phyloP scores from a whole-genome alignment of 768 basidiomycete genomes.

The Sarcodon aspratus region DNA sequence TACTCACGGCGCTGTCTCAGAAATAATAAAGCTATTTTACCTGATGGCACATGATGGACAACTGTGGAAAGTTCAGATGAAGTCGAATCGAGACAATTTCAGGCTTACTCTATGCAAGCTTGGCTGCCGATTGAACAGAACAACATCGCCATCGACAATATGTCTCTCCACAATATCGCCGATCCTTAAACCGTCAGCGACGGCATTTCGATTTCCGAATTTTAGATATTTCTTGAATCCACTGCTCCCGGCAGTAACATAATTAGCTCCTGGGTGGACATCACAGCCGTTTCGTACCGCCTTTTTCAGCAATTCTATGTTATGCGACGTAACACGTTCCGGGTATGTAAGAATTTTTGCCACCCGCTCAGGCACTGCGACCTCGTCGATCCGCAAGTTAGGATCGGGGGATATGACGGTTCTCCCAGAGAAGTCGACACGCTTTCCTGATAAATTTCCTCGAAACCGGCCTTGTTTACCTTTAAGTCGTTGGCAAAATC shows the following conservation, averaged over 20 bases:
- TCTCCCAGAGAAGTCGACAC: conserved; percentile 96
- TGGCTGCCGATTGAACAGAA: conserved; percentile 97
- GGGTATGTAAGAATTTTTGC: conserved; percentile 95
- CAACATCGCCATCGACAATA: conserved; percentile 89
- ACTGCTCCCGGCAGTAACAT: conserved; percentile 70
- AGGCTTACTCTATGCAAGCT: conserved; percentile 81
- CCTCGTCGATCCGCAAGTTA: conserved; percentile 97
- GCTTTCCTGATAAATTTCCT: conserved; percentile 96
- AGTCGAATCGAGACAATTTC: not conserved
- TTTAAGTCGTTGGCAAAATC: conserved; percentile 95
- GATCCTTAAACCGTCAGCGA: conserved; percentile 72
- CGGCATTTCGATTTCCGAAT: conserved; percentile 70
- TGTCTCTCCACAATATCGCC: conserved; percentile 96
- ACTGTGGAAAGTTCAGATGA: conserved; percentile 24
- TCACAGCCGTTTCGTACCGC: conserved; percentile 86
- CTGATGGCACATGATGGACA: conserved; percentile 98
- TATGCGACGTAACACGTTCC: conserved; percentile 87
- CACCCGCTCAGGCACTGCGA: conserved; percentile 92
- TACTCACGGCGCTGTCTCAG: not conserved
- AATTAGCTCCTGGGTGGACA: conserved; percentile 92
- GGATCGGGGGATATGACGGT: conserved; percentile 99
- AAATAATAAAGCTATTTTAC: conserved; percentile 27
- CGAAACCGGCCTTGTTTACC: conserved; percentile 99
- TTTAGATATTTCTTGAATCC: conserved; percentile 81
- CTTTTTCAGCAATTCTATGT: conserved; percentile 62